Base-by-base conservation (phyloP, 106 monocot species). In the Agapanthus africanus region DNA sequence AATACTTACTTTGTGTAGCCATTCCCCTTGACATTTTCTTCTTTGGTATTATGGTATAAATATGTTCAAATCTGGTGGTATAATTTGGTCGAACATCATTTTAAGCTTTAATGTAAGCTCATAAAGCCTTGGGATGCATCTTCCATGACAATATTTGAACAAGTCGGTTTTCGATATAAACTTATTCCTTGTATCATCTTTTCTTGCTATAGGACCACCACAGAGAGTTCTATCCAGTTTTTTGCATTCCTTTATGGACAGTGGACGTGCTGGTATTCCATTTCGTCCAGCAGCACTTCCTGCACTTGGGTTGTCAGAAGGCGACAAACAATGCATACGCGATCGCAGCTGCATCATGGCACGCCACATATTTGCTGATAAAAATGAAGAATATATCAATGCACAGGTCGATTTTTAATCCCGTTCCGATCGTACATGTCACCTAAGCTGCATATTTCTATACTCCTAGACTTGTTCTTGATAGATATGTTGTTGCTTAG, bases 341-440 rank as follows among this genome's bases (percentile, higher is more conserved):
- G 97, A 97, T 71, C 88, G 97, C 39, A 92, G 84, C 73, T 92
- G 84, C 71, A 97, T 97, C 69, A 89, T 97, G 91, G 92, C 92
- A 69, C 78, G 92, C 33, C 97, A 97, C 73, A 90, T 97, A 65
- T 97, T 86, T 75, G 97, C 88, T 54, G 97, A 97, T 79, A 86
- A 90, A 77, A 82, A 63, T 75, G 92, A 97, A 85, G 92, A 97
- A 5, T 97, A 87, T 66, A 97, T 97, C 33, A 79, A 79, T 80
- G 79, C 81, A 50, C 97, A 97, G 97, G 97, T 97, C 52, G 36
- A 19, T 35, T 32, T 35, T n/a, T 61, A 9, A 61, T 61, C 28
- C n/a, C 56, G n/a, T 66, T 11, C 15, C 35, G 13, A 30, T 16
- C 27, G 8, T 66, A 31, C 42, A 41, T 66, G 42, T 13, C 30